phyloP scores from a whole-genome alignment of 2,329 filamentous ascomycete genomes.

The Verticillium isaacii region DNA sequence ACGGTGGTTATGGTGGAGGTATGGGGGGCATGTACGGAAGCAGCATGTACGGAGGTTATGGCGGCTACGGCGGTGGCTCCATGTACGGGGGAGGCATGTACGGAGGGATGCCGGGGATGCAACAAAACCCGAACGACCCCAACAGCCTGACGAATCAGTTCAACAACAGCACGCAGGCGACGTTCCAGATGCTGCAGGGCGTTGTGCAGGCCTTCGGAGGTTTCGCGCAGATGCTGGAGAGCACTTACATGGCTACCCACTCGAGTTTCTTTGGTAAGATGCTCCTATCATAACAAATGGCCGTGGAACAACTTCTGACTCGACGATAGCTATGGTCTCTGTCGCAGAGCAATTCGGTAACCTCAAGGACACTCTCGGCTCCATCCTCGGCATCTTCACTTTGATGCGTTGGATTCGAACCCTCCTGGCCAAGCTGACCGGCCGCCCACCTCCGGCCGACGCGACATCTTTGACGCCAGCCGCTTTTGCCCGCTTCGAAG shows the following conservation, averaged over 20 bases:
- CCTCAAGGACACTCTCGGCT: conserved; percentile 86
- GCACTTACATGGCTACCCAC: conserved; percentile 99
- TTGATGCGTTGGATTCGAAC: conserved; percentile 93
- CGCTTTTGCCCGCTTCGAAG: conserved; percentile 86
- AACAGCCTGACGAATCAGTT: conserved; percentile 95
- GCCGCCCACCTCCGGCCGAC: conserved; percentile 82
- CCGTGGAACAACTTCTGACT: not conserved
- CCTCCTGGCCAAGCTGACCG: conserved; percentile 85
- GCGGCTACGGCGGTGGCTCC: conserved; percentile 32
- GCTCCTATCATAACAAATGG: not conserved
- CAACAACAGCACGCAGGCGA: conserved; percentile 90
- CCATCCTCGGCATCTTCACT: conserved; percentile 91
- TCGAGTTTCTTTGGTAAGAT: conserved; percentile 92
- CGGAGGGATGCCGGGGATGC: conserved; percentile 40
- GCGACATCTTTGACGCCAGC: conserved; percentile 83
- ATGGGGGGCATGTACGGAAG: conserved; percentile 22
- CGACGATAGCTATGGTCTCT: conserved; percentile 78
- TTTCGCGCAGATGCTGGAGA: conserved; percentile 98
- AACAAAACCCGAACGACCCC: conserved; percentile 72
- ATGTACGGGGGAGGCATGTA: conserved; percentile 34
- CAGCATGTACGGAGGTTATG: conserved; percentile 34
- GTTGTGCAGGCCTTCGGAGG: conserved; percentile 95
- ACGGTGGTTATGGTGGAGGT: conserved; percentile 28
- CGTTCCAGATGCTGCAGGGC: conserved; percentile 97
- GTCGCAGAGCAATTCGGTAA: conserved; percentile 97